Conservation (phyloP, 306 rosid genomes). For the Quercus bicolor region DNA sequence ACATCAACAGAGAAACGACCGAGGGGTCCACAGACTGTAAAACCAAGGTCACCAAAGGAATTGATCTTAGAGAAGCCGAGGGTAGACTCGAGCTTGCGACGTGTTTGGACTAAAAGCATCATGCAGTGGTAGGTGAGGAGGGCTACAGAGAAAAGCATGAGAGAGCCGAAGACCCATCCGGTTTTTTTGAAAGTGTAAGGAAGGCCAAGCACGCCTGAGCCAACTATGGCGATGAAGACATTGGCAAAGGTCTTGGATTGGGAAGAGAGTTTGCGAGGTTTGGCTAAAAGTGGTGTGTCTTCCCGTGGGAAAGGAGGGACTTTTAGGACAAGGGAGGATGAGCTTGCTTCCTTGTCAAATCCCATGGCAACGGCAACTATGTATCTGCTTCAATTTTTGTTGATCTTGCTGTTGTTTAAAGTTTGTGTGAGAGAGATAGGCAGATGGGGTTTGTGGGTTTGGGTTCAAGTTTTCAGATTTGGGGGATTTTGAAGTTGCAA, state of each 20-base stretch:
- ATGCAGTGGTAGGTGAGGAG: constrained; percentile 63
- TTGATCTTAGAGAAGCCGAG: constrained; percentile 35
- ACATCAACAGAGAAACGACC: constrained; percentile 59
- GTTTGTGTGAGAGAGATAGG: not conserved
- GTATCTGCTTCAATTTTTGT: not conserved
- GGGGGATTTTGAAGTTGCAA: too few species aligned
- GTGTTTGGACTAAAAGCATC: constrained; percentile 65
- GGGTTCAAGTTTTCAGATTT: too few species aligned
- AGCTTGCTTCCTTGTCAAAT: constrained; percentile 40
- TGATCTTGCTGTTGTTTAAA: not conserved
- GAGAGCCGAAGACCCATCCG: constrained; percentile 52
- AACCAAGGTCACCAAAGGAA: constrained; percentile 71
- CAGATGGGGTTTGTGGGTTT: too few species aligned
- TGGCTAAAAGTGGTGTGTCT: constrained; percentile 52
- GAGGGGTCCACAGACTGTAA: constrained; percentile 42
- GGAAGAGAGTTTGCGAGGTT: constrained; percentile 41
- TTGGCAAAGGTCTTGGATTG: constrained; percentile 60
- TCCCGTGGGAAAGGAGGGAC: constrained; percentile 40
- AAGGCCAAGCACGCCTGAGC: constrained; percentile 69
- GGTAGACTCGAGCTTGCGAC: constrained; percentile 53
- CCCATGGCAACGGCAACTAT: constrained; percentile 15
- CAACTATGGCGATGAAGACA: constrained; percentile 67
- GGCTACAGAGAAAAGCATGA: constrained; percentile 54
- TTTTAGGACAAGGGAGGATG: constrained; percentile 34
- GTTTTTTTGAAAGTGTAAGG: constrained; percentile 67